These are phyloP conservation scores for Zygoascus sp. DNA, from an alignment of 1,139 yeast genomes.

Conservation along the genomic window DNA sequence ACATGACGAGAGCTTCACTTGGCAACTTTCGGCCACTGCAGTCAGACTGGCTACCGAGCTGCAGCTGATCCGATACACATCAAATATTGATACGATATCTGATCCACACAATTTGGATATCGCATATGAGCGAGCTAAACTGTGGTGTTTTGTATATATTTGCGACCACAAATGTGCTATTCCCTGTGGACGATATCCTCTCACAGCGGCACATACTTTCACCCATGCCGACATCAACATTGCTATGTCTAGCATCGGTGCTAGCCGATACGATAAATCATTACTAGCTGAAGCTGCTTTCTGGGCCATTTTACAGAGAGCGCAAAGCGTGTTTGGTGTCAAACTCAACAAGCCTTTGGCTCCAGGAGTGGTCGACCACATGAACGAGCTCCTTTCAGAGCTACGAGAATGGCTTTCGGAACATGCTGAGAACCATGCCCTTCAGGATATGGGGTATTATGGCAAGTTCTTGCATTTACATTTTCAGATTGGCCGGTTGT, in stretches of 20 bases:
- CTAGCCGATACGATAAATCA: background rate
- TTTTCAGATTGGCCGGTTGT: background rate
- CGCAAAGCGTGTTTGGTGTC: background rate
- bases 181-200: slow-evolving; percentile 11
- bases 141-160: slow-evolving; percentile 14
- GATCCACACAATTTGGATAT: slow-evolving; percentile 4
- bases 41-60: slow-evolving; percentile 12
- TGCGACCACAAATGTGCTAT: slow-evolving; percentile 13
- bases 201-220: slow-evolving; percentile 2
- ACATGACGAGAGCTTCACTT: slow-evolving; percentile 6
- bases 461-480: background rate
- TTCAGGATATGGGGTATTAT: background rate
- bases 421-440: background rate
- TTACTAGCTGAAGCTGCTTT: slow-evolving; percentile 1
- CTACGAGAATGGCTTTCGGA: background rate
- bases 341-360: background rate
- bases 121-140: slow-evolving; percentile 10
- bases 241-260: background rate
- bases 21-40: slow-evolving; percentile 1
- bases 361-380: background rate
- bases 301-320: background rate
- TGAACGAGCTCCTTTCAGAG: background rate
- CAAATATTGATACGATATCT: background rate
- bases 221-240: background rate
- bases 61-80: slow-evolving; percentile 6